phyloP scores from a whole-genome alignment of 768 basidiomycete genomes.

The Cystobasidium ongulense region DNA sequence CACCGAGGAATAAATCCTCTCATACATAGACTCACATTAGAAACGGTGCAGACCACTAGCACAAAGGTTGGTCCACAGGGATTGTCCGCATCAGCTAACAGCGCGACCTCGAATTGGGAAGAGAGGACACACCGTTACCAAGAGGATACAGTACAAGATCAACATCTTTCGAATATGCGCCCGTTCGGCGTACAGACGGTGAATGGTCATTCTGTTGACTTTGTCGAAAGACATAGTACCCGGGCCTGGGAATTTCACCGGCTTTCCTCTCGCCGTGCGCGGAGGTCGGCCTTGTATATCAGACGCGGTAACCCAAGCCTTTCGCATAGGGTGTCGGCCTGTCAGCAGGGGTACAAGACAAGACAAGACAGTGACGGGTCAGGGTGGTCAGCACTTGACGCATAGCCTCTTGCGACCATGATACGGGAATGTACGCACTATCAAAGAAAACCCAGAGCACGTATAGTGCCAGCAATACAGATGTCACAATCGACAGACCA shows the following conservation, averaged over 20 bases:
- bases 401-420: too few relatives aligned
- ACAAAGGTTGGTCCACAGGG: neutral
- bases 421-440: neutral
- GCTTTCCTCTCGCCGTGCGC: neutral
- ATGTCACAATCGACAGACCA: neutral
- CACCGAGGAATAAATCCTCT: too few relatives aligned
- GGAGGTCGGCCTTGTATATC: neutral
- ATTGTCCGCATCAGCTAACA: too few relatives aligned
- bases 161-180: neutral
- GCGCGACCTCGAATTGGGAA: too few relatives aligned
- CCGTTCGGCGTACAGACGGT: neutral
- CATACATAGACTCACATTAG: neutral
- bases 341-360: neutral
- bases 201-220: neutral
- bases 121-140: neutral
- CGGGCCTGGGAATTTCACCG: neutral
- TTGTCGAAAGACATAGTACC: neutral
- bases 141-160: neutral
- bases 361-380: neutral
- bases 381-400: neutral
- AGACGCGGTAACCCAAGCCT: neutral
- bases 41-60: neutral
- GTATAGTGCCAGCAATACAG: neutral
- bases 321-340: conserved; percentile 9
- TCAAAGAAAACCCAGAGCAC: neutral